Evolutionary conservation across 805 yeast genomes (phyloP).

Genomic region (Candida maltosa): DNA sequence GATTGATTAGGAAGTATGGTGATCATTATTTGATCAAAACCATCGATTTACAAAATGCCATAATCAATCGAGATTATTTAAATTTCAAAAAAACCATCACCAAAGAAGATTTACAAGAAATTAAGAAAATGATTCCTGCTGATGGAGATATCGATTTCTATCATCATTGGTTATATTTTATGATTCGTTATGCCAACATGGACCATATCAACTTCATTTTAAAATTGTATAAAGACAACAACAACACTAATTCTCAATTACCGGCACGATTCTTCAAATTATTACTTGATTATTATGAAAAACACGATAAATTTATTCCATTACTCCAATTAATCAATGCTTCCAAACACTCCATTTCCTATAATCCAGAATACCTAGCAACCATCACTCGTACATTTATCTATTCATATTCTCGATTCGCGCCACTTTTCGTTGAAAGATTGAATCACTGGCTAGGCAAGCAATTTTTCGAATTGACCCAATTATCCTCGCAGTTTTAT

Average conservation of each 20-base stretch:
- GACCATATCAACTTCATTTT: conserved; percentile 20
- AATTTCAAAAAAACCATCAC: conserved; percentile 21
- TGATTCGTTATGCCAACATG: conserved; percentile 25
- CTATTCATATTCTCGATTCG: conserved; percentile 29
- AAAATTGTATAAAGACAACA: conserved; percentile 20
- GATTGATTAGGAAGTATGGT: conserved; percentile 15
- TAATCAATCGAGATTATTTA: conserved; percentile 22
- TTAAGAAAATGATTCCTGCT: conserved; percentile 15
- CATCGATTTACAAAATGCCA: conserved; percentile 20
- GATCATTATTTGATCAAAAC: conserved; percentile 22
- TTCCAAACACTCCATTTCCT: conserved; percentile 13
- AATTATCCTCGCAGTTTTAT: conserved; percentile 21
- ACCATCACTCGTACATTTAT: conserved; percentile 26
- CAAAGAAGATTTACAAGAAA: conserved; percentile 18
- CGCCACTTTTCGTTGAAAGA: conserved; percentile 8
- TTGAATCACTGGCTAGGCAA: conserved; percentile 13
- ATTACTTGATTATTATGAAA: conserved; percentile 22
- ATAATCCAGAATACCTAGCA: conserved; percentile 20
- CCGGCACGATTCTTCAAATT: conserved; percentile 18
- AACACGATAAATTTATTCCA: conserved; percentile 25
- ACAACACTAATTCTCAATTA: conserved; percentile 17
- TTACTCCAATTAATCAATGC: conserved; percentile 21
- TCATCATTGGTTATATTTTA: conserved; percentile 23
- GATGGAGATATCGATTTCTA: conserved; percentile 21
- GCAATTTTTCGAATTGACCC: conserved; percentile 14